Conservation (phyloP, 2,329 filamentous ascomycete species). For the Claviceps sp. region DNA sequence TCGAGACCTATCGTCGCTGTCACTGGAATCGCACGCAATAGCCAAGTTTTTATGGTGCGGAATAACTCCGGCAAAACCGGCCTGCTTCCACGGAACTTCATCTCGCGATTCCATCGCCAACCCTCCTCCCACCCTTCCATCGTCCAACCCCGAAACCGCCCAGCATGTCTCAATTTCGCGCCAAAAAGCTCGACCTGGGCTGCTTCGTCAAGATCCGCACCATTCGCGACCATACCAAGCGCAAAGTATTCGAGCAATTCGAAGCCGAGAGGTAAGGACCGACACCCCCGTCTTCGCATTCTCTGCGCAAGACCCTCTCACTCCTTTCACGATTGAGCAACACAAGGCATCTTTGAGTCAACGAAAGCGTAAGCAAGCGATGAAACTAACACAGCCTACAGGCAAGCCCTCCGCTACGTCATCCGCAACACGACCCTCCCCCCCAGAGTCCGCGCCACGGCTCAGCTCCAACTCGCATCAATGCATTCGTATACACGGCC, state of each 20-base stretch:
- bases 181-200: conserved; percentile 80
- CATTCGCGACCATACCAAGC: conserved; percentile 92
- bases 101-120: neutral
- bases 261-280: conserved; percentile 72
- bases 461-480: conserved; percentile 81
- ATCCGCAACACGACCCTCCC: conserved; percentile 86
- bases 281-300: neutral
- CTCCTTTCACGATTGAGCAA: neutral
- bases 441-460: conserved; percentile 70
- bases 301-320: neutral
- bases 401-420: conserved; percentile 86
- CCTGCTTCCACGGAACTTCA: neutral
- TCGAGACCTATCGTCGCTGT: neutral
- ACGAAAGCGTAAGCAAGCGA: neutral
- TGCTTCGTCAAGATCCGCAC: conserved; percentile 77
- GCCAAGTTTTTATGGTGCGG: neutral
- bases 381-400: conserved; percentile 19
- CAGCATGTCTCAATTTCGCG: conserved; percentile 72
- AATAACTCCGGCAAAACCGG: neutral
- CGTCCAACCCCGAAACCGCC: conserved; percentile 7
- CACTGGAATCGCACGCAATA: neutral
- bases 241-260: conserved; percentile 75
- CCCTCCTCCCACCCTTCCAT: neutral
- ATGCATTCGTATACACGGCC: conserved; percentile 94
- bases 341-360: neutral